Percentiles rank a stretch among this genome's conserved stretches.
These are phyloP conservation scores for Aspergillus quadricinctus DNA, from an alignment of 2,329 filamentous ascomycete species.

Conservation along the genomic window DNA sequence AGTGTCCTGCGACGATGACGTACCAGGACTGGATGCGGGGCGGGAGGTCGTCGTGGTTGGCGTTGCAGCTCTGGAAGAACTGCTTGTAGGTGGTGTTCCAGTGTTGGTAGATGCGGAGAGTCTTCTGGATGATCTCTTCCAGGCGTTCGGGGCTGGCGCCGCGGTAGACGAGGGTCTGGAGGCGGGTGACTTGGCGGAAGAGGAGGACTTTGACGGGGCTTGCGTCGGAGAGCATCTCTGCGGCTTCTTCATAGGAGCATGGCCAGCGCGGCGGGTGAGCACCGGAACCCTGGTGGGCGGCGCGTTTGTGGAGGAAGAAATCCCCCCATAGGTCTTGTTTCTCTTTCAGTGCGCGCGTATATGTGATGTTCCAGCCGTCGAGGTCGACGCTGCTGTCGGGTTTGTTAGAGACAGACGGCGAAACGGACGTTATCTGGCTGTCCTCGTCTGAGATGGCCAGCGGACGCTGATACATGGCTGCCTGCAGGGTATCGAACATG, in stretches of 20 bases:
- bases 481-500: constrained; percentile 57
- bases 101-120: constrained; percentile 50
- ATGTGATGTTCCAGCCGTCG: constrained; percentile 5
- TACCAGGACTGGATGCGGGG: constrained; percentile 58
- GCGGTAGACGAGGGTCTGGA: constrained; percentile 50
- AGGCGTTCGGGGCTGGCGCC: constrained; percentile 35
- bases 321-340: constrained; percentile 37
- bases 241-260: constrained; percentile 51
- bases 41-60: constrained; percentile 48
- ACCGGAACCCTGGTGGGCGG: background rate
- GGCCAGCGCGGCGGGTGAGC: constrained; percentile 45
- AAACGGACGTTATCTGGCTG: constrained; percentile 31
- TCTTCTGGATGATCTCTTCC: constrained; percentile 47
- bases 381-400: constrained; percentile 5
- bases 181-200: constrained; percentile 53
- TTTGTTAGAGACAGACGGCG: background rate
- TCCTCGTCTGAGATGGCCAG: constrained; percentile 46
- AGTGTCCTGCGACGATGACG: constrained; percentile 54
- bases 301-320: constrained; percentile 27
- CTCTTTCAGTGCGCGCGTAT: constrained; percentile 5
- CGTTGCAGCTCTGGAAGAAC: constrained; percentile 51
- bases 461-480: constrained; percentile 49
- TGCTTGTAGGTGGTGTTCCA: constrained; percentile 52
- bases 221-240: constrained; percentile 48
- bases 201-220: constrained; percentile 58